Evolutionary conservation across 179 eudicot genomes (phyloP), one percentile per base, ranked within the genome.

Genomic region (Spergularia azorica): DNA sequence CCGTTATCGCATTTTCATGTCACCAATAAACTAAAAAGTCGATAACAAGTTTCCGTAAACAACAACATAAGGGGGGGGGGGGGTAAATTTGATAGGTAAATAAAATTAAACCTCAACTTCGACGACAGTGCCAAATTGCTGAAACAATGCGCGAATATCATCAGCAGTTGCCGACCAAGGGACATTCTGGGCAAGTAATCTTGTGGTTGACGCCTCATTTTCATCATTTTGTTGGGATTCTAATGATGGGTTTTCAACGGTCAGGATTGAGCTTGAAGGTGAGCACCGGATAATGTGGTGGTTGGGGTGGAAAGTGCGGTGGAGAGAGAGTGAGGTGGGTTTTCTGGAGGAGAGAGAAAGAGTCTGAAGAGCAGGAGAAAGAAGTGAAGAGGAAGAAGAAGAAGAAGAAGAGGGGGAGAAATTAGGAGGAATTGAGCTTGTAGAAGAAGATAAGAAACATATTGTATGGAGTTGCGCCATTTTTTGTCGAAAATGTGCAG

Each of bases 111-210:
- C 97, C 97, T 95, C 94, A 73, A 95, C 86, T 57, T 87, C 89
- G 0, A 89, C 70, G 17, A 93, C 98, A 26, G 90, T 90, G 12
- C 98, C 98, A 73, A 71, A 81, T 51, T 87, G 86, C 77, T 91
- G 86, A 71, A 95, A 91, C 54, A 95, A 83, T 16, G 91, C 84
- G 1, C 95, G 95, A 74, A 95, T 84, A 36, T 95, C 98, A 73
- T 87, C 92, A 6, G 73, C 82, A 15, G 90, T 90, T 73, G 89
- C 79, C 2, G 86, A 79, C 99, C 99, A 95, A 0, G 97, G 97
- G 12, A 93, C 74, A 51, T 95, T 93, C 85, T 89, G 89, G 6
- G 93, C 95, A 41, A 91, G 79, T 68, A 95, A 55, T 76, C 97
- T 85, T 2, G 91, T 95, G 26, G n/a, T 57, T 32, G 89, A 83